Evolutionary conservation across 306 rosid genomes (phyloP).

Genomic region (Canavalia ensiformis): DNA sequence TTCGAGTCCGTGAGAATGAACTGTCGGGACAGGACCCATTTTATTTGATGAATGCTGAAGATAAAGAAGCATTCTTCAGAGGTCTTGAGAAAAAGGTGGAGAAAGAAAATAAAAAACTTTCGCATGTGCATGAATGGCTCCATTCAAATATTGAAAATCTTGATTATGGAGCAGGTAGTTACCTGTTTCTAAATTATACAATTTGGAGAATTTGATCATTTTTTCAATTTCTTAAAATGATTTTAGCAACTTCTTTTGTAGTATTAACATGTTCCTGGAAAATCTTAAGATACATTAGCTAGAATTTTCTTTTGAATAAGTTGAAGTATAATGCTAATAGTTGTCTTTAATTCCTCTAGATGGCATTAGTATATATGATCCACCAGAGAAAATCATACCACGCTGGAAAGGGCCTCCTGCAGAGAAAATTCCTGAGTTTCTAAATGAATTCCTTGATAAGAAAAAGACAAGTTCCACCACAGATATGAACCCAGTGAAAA

Average conservation of each 20-base stretch:
- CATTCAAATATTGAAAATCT: constrained; percentile 93
- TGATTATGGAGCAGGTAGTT: constrained; percentile 89
- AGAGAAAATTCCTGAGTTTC: constrained; percentile 77
- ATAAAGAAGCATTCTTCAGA: constrained; percentile 72
- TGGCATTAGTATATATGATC: constrained; percentile 90
- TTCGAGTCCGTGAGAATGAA: constrained; percentile 88
- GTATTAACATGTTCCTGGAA: constrained; percentile 15
- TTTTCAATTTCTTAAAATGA: constrained; percentile 36
- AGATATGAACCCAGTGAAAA: constrained; percentile 56
- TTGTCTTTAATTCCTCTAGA: constrained; percentile 56
- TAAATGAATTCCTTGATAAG: constrained; percentile 66
- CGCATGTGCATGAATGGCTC: constrained; percentile 79
- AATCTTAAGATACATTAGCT: constrained; percentile 27
- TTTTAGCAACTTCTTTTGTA: constrained; percentile 15
- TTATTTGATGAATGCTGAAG: constrained; percentile 72
- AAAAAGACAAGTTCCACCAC: constrained; percentile 55
- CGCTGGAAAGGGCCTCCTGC: constrained; percentile 87
- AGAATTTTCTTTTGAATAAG: constrained; percentile 34
- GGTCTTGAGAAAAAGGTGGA: constrained; percentile 89
- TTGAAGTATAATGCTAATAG: constrained; percentile 46
- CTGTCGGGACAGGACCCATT: constrained; percentile 81
- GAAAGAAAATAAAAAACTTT: constrained; percentile 77
- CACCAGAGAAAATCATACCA: constrained; percentile 87
- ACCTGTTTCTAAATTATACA: constrained; percentile 39
- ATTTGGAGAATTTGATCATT: constrained; percentile 24